Percentiles rank a stretch among this genome's conserved stretches.
Conservation (phyloP, 163 green algal species). For the Scenedesmus sp. region DNA sequence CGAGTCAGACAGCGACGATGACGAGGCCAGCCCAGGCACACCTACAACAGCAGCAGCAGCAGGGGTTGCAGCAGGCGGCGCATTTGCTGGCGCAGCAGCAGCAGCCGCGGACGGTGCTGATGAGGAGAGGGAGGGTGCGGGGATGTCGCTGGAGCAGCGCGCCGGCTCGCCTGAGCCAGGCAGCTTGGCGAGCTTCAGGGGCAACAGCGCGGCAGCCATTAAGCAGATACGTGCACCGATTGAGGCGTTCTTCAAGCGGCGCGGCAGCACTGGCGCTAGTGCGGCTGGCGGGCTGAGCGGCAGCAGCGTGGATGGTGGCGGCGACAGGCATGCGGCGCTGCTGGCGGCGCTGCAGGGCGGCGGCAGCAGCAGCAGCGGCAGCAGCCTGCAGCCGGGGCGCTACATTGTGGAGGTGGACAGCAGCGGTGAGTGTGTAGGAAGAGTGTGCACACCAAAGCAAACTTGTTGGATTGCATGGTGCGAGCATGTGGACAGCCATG, state of each 20-base stretch:
- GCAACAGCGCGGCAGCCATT: slow-evolving; percentile 22
- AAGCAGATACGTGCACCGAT: slow-evolving; percentile 42
- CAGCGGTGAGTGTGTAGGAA: neutral
- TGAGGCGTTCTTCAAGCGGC: slow-evolving; percentile 49
- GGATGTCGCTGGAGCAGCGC: neutral
- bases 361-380: slow-evolving; percentile 5
- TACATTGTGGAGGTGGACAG: slow-evolving; percentile 48
- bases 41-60: slow-evolving; percentile 7
- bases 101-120: neutral
- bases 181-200: neutral
- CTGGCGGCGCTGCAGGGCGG: slow-evolving; percentile 29
- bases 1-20: slow-evolving; percentile 23
- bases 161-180: neutral
- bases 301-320: neutral
- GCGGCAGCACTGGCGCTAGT: slow-evolving; percentile 2
- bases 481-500: neutral
- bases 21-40: neutral
- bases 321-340: slow-evolving; percentile 14
- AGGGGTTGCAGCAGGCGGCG: neutral
- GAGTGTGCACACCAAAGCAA: too few species aligned
- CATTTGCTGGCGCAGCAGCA: neutral
- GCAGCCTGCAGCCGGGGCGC: slow-evolving; percentile 20
- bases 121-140: neutral
- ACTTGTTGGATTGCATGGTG: neutral
- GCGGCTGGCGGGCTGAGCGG: neutral